phyloP scores from a whole-genome alignment of 495 filamentous ascomycete species.

The Pseudomonodictys pantanalensis region DNA sequence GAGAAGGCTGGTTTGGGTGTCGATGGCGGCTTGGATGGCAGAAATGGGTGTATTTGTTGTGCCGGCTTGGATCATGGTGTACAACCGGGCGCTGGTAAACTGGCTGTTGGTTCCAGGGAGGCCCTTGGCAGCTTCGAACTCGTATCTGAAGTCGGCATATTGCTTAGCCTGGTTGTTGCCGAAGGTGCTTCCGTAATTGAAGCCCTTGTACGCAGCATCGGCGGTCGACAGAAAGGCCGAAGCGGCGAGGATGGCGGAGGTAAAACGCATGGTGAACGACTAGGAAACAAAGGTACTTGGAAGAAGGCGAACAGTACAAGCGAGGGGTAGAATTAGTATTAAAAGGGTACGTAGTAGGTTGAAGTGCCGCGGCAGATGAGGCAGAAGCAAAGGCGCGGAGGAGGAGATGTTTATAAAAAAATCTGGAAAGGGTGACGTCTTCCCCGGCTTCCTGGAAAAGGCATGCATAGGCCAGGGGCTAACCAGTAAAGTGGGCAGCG shows the following conservation, averaged over 20 bases:
- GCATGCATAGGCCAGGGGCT: background rate
- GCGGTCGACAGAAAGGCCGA: conserved; percentile 30
- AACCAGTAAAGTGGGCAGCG: background rate
- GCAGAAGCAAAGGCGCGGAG: background rate
- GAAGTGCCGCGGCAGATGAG: background rate
- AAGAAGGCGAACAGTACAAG: background rate
- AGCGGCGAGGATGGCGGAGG: conserved; percentile 28
- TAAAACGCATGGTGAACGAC: conserved; percentile 18
- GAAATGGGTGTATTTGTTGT: conserved; percentile 59
- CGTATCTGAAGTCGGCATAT: conserved; percentile 63
- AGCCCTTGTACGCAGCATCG: conserved; percentile 56
- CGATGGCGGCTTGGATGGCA: conserved; percentile 78
- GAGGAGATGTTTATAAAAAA: background rate
- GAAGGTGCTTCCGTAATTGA: conserved; percentile 73
- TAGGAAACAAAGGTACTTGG: background rate
- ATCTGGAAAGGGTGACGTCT: background rate
- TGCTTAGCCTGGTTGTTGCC: conserved; percentile 59
- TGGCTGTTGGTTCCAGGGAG: conserved; percentile 63
- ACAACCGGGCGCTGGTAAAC: conserved; percentile 70
- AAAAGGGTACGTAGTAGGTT: background rate
- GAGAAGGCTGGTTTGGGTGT: conserved; percentile 65
- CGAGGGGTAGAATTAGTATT: background rate
- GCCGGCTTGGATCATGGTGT: conserved; percentile 60
- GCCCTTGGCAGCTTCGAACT: conserved; percentile 68
- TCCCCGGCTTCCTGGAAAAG: background rate